phyloP scores from a whole-genome alignment of 2,329 filamentous ascomycete genomes.

The Colletotrichum viniferum region DNA sequence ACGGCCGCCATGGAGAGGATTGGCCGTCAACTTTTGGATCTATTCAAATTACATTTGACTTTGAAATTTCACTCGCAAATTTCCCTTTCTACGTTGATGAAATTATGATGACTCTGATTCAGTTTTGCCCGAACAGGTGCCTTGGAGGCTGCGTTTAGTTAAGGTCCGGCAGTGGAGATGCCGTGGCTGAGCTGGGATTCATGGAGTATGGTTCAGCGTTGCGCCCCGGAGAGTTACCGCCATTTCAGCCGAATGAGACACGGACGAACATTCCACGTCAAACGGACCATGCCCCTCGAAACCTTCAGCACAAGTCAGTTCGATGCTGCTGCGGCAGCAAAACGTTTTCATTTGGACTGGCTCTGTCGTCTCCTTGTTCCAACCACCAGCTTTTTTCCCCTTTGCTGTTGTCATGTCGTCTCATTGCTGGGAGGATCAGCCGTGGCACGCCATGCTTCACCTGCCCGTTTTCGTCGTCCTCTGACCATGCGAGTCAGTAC shows the following conservation, averaged over 20 bases:
- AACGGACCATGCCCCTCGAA: background rate
- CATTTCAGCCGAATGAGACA: conserved; percentile 10
- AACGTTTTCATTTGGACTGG: background rate
- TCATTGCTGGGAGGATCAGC: background rate
- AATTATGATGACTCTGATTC: background rate
- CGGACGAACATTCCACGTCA: conserved; percentile 5
- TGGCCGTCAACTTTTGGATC: background rate
- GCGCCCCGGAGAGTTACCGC: background rate
- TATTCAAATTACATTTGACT: background rate
- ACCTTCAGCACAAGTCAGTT: background rate
- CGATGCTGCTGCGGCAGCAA: background rate
- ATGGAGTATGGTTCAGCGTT: background rate
- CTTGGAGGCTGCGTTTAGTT: background rate
- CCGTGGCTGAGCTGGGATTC: background rate
- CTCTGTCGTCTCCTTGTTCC: background rate
- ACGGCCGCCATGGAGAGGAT: conserved; percentile 2
- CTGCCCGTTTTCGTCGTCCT: conserved; percentile 11
- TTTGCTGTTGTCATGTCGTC: background rate
- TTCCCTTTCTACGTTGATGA: background rate
- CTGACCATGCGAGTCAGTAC: conserved; percentile 9
- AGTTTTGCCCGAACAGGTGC: background rate
- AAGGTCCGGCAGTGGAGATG: background rate
- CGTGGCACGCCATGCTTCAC: conserved; percentile 10
- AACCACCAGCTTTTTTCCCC: background rate
- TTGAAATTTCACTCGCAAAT: background rate